Percentiles rank a stretch among this genome's conserved stretches.
These are phyloP conservation scores for Trichophaea hybrida DNA, from an alignment of 2,329 filamentous ascomycete species.

Conservation along the genomic window DNA sequence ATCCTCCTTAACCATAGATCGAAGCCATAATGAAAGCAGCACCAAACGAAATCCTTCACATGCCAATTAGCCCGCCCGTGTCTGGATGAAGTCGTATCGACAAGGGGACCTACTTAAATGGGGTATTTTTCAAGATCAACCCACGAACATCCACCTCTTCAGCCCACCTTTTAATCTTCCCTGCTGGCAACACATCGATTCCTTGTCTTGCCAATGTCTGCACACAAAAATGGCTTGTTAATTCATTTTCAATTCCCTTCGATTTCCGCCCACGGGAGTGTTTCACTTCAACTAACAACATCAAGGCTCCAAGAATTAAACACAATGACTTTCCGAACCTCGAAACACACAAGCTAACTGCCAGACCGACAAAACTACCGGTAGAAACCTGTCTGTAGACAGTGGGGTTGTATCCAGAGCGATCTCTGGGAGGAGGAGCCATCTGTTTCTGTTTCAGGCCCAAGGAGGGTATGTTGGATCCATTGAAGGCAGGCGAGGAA, in stretches of 20 bases:
- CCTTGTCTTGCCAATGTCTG: conserved; percentile 17
- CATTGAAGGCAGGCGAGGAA: not conserved
- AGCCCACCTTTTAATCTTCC: conserved; percentile 14
- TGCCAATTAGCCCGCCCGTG: not conserved
- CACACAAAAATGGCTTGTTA: not conserved
- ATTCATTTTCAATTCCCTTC: not conserved
- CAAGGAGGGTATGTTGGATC: not conserved
- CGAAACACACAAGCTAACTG: conserved; percentile 14
- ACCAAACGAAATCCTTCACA: conserved; percentile 20
- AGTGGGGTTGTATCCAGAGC: conserved; percentile 14
- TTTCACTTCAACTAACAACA: conserved; percentile 20
- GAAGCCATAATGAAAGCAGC: conserved; percentile 18
- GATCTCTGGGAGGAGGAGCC: conserved; percentile 7
- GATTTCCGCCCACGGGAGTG: not conserved
- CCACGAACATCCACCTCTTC: conserved; percentile 18
- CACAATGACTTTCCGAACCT: conserved; percentile 21
- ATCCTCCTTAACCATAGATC: conserved; percentile 13
- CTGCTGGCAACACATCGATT: conserved; percentile 18
- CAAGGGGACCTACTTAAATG: conserved; percentile 19
- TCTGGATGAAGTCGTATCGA: not conserved
- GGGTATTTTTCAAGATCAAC: conserved; percentile 19
- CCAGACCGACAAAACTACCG: conserved; percentile 21
- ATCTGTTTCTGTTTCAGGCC: conserved; percentile 6
- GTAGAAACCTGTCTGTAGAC: conserved; percentile 20
- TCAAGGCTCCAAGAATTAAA: conserved; percentile 14